Evolutionary conservation across 78 protist genomes (phyloP).

Genomic region (Chrysochromulina parva): DNA sequence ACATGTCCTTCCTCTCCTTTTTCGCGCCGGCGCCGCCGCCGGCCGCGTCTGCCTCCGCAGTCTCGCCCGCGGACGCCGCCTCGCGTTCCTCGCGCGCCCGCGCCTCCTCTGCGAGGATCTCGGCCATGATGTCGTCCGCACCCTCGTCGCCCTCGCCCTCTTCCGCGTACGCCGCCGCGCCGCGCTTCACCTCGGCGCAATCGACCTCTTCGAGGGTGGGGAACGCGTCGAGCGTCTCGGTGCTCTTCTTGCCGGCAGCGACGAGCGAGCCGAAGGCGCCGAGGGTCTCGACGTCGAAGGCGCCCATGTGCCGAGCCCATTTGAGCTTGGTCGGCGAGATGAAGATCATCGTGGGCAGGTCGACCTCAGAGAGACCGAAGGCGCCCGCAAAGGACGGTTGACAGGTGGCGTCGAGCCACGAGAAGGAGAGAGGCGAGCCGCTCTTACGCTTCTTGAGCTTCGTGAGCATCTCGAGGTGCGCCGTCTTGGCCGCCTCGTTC

Average conservation of each 20-base stretch:
- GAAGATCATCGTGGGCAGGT: not conserved
- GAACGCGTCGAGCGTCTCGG: not conserved
- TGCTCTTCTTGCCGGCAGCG: not conserved
- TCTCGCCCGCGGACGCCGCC: not conserved
- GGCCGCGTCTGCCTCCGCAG: not conserved
- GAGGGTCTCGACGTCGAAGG: not conserved
- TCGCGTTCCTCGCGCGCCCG: not conserved
- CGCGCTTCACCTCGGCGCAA: not conserved
- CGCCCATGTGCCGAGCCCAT: not conserved
- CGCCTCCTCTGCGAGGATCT: conserved; percentile 8
- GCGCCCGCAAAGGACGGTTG: not conserved
- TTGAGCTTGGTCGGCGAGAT: not conserved
- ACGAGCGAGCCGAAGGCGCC: not conserved
- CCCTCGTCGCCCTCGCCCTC: not conserved
- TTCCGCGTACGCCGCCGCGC: not conserved
- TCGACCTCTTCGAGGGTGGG: not conserved
- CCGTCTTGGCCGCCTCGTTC: not conserved
- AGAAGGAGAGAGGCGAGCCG: not conserved
- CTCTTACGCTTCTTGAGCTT: not conserved
- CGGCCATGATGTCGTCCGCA: not conserved
- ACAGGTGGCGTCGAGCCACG: conserved; percentile 10
- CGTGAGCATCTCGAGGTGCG: not conserved
- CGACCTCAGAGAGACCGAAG: not conserved
- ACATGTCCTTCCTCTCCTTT: not conserved
- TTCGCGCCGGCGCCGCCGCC: not conserved